Evolutionary conservation across 306 rosid species (phyloP), one percentile per base, ranked within the genome.

Genomic region (Cucurbita maxima): DNA sequence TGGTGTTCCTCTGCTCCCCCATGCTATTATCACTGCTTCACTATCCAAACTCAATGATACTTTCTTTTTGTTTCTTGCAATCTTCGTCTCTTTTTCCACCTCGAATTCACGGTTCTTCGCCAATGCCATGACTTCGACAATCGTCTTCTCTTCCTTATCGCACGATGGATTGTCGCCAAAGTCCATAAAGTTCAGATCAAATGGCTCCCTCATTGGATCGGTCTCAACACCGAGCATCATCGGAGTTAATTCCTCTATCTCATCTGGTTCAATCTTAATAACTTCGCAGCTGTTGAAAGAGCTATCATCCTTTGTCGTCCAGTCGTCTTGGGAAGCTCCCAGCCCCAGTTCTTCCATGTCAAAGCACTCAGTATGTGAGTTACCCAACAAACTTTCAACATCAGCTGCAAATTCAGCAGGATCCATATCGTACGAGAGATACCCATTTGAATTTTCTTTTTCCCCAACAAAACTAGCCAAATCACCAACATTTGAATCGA

Each of bases 371-470:
- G 83, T 83, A 50, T 91, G 78, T 6, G 90, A 92, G 50, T 80
- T 83, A 0, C 99, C 96, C 79, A 95, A 71, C 37, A 95, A 78
- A 67, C 90, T 91, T 78, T 95, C 99, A 9, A 95, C 99, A 47
- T 95, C 96, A 5, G 96, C 99, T 0, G 99, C 92, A 58, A 94
- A 94, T 70, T 91, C 90, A 4, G 82, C 96, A 6, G 88, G 86
- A 25, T 95, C 97, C 80, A 75, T 80, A 40, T 89, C 96, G 0
- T 88, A 83, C 10, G 91, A 89, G 73, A 83, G 75, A 78, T 88
- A 74, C 47, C 84, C 90, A 14, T 79, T 84, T 72, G 83, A 75
- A 30, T 43, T 79, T 51, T 80, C 91, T 75, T 57, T 75, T 51
- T 81, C 81, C 45, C 20, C 55, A 52, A n/a, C 34, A 34, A 59